These are phyloP conservation scores for Acanthamoeba culbertsoni DNA, from an alignment of 208 protist species.

Conservation along the genomic window DNA sequence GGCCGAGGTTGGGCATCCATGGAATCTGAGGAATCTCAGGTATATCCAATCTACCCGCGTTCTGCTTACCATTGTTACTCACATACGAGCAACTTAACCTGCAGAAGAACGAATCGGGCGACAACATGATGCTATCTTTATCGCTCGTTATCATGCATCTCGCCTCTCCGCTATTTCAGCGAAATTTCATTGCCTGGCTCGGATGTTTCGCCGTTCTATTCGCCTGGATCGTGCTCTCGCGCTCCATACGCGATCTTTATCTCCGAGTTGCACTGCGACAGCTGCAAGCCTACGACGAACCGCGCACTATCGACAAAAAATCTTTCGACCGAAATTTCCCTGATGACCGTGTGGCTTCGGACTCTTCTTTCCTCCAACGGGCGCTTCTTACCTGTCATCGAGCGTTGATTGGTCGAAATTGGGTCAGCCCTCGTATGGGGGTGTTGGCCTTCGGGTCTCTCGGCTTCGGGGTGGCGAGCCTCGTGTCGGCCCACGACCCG, in stretches of 20 bases:
- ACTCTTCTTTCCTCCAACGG: not conserved
- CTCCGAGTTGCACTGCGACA: not conserved
- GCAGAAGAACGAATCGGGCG: no score
- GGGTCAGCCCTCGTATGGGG: not conserved
- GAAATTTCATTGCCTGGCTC: not conserved
- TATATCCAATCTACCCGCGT: no score
- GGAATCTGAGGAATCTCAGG: no score
- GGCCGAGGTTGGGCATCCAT: no score
- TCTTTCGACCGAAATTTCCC: not conserved
- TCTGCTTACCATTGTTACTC: no score
- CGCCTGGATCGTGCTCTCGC: not conserved
- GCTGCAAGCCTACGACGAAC: not conserved
- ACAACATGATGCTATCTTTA: not conserved
- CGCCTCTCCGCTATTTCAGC: not conserved
- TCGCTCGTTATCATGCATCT: not conserved
- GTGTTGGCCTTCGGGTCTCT: not conserved
- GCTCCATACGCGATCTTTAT: not conserved
- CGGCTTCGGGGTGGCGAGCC: not conserved
- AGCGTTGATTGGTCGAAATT: not conserved
- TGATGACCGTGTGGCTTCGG: not conserved
- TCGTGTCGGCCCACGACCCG: not conserved
- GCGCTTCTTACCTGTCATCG: not conserved
- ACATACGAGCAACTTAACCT: no score
- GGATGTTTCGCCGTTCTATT: not conserved
- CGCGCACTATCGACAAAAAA: not conserved